Conservation (phyloP, 2,329 filamentous ascomycete species). For the Xylariales sp. region DNA sequence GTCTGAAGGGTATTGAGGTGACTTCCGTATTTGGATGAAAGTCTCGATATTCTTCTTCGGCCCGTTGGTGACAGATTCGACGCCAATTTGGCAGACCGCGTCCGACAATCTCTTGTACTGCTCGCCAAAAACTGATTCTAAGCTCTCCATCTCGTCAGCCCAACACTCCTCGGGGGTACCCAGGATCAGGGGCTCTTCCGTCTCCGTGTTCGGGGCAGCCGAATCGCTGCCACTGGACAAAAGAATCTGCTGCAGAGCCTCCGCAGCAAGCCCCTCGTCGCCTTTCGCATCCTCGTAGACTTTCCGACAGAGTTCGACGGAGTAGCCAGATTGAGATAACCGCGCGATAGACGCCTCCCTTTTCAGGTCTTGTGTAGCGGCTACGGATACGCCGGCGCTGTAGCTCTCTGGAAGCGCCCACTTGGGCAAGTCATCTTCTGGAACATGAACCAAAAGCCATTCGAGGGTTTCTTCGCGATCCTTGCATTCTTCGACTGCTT, state of each 20-base stretch:
- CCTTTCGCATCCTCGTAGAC: constrained; percentile 65
- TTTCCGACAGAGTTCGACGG: constrained; percentile 75
- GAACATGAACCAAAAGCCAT: constrained; percentile 95
- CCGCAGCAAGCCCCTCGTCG: constrained; percentile 74
- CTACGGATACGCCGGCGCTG: constrained; percentile 82
- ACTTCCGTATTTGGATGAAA: constrained; percentile 63
- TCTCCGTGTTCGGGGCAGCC: constrained; percentile 21
- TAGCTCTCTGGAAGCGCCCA: constrained; percentile 94
- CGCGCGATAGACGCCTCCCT: constrained; percentile 79
- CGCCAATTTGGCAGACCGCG: constrained; percentile 65
- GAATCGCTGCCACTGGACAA: constrained; percentile 39
- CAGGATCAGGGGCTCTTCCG: constrained; percentile 41
- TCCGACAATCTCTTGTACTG: constrained; percentile 58
- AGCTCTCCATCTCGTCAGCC: constrained; percentile 78
- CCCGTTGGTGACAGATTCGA: constrained; percentile 53
- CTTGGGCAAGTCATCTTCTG: constrained; percentile 89
- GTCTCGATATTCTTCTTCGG: constrained; percentile 47
- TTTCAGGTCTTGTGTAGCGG: constrained; percentile 68
- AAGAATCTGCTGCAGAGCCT: constrained; percentile 70
- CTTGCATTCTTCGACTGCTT: constrained; percentile 83
- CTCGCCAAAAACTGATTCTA: constrained; percentile 83
- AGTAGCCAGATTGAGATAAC: constrained; percentile 78
- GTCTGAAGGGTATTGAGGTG: constrained; percentile 67
- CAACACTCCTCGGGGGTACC: constrained; percentile 62
- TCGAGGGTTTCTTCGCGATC: constrained; percentile 90